Percentiles rank a stretch among this genome's conserved stretches.
These are phyloP conservation scores for Epichloe hybrida DNA, from an alignment of 2,329 filamentous ascomycete species.

Conservation along the genomic window DNA sequence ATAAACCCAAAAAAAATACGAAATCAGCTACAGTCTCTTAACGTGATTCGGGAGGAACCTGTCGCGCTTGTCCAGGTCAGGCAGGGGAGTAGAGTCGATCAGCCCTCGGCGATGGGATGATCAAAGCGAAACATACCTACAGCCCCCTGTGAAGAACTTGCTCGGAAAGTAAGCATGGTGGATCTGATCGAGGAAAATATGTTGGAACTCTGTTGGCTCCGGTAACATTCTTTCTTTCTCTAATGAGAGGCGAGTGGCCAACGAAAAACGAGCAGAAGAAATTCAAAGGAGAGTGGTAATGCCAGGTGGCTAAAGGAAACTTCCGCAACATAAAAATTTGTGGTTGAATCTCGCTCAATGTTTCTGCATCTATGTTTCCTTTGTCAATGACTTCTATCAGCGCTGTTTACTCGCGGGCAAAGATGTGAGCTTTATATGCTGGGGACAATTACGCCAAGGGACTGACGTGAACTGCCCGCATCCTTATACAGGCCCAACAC, in stretches of 20 bases:
- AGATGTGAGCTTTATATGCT: neutral
- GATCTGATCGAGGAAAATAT: neutral
- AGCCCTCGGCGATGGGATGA: neutral
- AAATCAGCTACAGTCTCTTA: neutral
- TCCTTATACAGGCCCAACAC: neutral
- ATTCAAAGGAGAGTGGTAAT: neutral
- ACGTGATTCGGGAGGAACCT: neutral
- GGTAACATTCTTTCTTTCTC: neutral
- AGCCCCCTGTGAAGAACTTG: neutral
- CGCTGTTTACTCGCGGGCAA: neutral
- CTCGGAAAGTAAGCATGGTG: conserved; percentile 3
- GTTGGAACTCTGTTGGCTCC: neutral
- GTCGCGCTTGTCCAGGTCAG: neutral
- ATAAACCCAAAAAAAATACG: neutral
- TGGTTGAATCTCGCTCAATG: neutral
- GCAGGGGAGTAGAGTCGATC: too few relatives aligned
- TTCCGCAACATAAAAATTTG: neutral
- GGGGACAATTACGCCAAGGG: neutral
- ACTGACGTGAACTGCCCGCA: neutral
- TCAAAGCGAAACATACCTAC: neutral
- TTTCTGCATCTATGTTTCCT: neutral
- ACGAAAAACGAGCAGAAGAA: neutral
- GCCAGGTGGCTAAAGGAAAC: neutral
- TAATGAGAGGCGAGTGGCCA: neutral
- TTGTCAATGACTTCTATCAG: neutral